Conservation (phyloP, 2,329 filamentous ascomycete species). For the Aspergillus fructus region DNA sequence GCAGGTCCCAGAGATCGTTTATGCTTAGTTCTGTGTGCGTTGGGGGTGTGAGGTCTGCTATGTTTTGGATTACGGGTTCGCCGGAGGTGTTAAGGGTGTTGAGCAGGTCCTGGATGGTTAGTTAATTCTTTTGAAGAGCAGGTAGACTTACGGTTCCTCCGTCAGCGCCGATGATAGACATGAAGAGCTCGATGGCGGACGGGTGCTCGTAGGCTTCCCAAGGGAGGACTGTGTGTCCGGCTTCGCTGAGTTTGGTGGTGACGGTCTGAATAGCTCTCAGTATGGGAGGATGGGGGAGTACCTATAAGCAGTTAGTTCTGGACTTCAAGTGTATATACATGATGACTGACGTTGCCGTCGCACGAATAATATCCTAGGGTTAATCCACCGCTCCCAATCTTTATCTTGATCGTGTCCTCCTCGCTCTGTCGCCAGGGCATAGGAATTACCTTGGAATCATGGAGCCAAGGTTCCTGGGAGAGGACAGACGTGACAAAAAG, state of each 20-base stretch:
- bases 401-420: slow-evolving; percentile 24
- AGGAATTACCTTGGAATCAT: slow-evolving; percentile 12
- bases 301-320: background rate
- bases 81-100: slow-evolving; percentile 29
- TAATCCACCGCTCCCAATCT: slow-evolving; percentile 22
- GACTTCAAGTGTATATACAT: background rate
- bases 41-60: slow-evolving; percentile 29
- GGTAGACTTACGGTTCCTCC: slow-evolving; percentile 20
- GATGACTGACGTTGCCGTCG: background rate
- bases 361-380: slow-evolving; percentile 34
- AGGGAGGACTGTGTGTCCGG: slow-evolving; percentile 29
- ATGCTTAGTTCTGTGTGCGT: slow-evolving; percentile 7
- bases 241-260: slow-evolving; percentile 22
- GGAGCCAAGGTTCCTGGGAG: slow-evolving; percentile 4
- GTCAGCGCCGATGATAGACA: slow-evolving; percentile 29
- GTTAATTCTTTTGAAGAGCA: too few species aligned
- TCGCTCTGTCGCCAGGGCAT: slow-evolving; percentile 11
- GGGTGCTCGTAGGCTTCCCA: slow-evolving; percentile 27
- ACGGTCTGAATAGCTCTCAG: slow-evolving; percentile 31
- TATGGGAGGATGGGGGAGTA: slow-evolving; percentile 37
- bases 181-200: background rate
- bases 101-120: slow-evolving; percentile 22
- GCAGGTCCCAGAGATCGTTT: slow-evolving; percentile 24
- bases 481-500: slow-evolving; percentile 9
- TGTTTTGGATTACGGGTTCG: slow-evolving; percentile 37